These are phyloP conservation scores for Jamesozyma lodderae DNA, from an alignment of 805 yeast genomes.

Conservation along the genomic window DNA sequence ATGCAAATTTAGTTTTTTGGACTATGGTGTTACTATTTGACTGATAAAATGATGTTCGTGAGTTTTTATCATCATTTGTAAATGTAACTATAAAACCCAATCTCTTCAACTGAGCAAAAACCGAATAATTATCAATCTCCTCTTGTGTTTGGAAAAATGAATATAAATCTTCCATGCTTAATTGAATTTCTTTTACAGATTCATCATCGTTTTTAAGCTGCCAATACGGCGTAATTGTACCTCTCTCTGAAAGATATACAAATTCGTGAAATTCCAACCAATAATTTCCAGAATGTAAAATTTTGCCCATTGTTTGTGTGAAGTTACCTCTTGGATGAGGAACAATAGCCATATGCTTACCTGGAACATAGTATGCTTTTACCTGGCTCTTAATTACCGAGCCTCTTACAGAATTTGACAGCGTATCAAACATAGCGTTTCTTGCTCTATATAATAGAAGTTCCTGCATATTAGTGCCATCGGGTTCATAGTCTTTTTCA, in stretches of 20 bases:
- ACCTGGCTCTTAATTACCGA: constrained; percentile 39
- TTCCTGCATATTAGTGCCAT: constrained; percentile 51
- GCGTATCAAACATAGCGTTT: constrained; percentile 63
- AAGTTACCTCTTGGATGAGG: constrained; percentile 60
- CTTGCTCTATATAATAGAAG: constrained; percentile 44
- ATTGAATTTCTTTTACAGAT: constrained; percentile 24
- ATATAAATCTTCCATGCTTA: constrained; percentile 61
- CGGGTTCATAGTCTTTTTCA: constrained; percentile 80
- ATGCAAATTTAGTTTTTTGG: background rate
- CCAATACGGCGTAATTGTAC: constrained; percentile 42
- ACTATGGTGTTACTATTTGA: constrained; percentile 2
- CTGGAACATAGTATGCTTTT: constrained; percentile 40
- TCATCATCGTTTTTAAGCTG: constrained; percentile 6
- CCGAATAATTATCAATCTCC: constrained; percentile 49
- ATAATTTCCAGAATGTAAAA: constrained; percentile 40
- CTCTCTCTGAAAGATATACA: constrained; percentile 74
- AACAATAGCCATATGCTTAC: constrained; percentile 31
- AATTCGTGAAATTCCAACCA: constrained; percentile 60
- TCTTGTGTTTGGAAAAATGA: constrained; percentile 35
- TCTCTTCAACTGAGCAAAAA: constrained; percentile 66
- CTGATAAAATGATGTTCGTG: constrained; percentile 15
- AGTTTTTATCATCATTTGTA: constrained; percentile 1
- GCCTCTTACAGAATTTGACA: constrained; percentile 41
- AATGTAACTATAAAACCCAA: constrained; percentile 60
- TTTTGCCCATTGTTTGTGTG: constrained; percentile 61